Base-by-base conservation (phyloP, 495 filamentous ascomycete genomes). In the Talaromyces stipitatus region DNA sequence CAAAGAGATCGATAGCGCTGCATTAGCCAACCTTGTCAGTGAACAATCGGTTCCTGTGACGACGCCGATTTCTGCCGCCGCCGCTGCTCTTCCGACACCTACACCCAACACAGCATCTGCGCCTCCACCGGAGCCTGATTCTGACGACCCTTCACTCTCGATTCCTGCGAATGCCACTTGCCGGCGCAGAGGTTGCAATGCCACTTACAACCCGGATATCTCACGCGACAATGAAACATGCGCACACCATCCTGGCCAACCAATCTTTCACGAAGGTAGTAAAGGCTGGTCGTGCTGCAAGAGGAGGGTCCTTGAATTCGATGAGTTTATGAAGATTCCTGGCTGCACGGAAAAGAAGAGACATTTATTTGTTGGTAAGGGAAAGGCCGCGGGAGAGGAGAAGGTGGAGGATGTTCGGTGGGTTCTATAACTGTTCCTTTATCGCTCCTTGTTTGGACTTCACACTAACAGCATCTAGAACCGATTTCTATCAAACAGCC, bases 221-320 rank as follows among this genome's bases (percentile, higher is more conserved):
- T 72, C 73, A 36, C 71, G 90, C 45, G 85, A 89, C 20, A 83
- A 75, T n/a, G 90, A 94, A 75, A 80, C 81, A 54, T 97, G 92
- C 64, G 77, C 87, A 18, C 86, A 91, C 64, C 92, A 97, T 72
- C 90, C 92, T 4, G 92, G 92, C 24, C 79, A 75, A 6, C 88
- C 92, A 24, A 82, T 97, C 60, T 98, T 98, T 72, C 94, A 98
- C 70, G 94, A 98, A 75, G 94, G 92, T 22, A 92, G 86, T 69
- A 98, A 98, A 76, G 94, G 94, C 8, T 98, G 92, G 80, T 89
- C 83, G 24, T 98, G 94, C 78, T 98, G 94, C 75, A 97, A 97
- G 82, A 77, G 88, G 62, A 82, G 90, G 18, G 94, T 98, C 50
- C 77, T 98, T 23, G 94, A 98, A 66, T 98, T 98, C 65, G 94